Evolutionary conservation across 345 rosid genomes (phyloP), one percentile per base, ranked within the genome.

Genomic region (Erucastrum elatum): DNA sequence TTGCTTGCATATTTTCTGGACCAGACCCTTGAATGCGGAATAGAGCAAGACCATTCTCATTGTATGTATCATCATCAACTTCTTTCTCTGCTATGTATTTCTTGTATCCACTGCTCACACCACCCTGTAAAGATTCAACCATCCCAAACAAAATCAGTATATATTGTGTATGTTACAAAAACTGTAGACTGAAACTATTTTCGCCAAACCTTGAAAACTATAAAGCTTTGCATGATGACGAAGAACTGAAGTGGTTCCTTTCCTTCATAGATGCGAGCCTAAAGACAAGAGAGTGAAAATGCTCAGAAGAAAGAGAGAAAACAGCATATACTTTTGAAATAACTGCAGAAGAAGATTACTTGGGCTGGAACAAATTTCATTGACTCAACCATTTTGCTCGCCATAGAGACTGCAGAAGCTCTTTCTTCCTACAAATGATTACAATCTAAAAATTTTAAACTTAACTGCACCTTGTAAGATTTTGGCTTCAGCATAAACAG

Each of bases 1-100:
- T 88, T 13, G 99, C 92, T 86, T 95, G 99, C 98, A 95, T 93
- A 83, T 93, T 90, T 66, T 95, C 98, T 25, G 98, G 97, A 85
- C 99, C 99, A 75, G 96, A 86, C 56, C 99, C 99, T 83, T 95
- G 97, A 73, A 95, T 39, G 46, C 46, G 46, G 46, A 39, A 39
- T 10, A 39, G 46, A 39, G 46, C 46, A 39, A 39, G 46, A 39
- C 12, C 46, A 10, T 39, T 39, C 12, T 39, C 46, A 39, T 9
- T 39, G 46, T 39, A 39, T 39, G 46, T 39, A 39, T 39, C 46
- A 39, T 39, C 46, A 39, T 39, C 46, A 39, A 39, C 12, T 39
- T 39, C 46, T 39, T 39, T 39, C 46, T 39, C 46, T 39, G 46
- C 11, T 39, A 39, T 39, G 46, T 39, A 39, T 39, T 39, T 39